Conservation (phyloP, 2,329 filamentous ascomycete genomes). For the Phoma sp. region DNA sequence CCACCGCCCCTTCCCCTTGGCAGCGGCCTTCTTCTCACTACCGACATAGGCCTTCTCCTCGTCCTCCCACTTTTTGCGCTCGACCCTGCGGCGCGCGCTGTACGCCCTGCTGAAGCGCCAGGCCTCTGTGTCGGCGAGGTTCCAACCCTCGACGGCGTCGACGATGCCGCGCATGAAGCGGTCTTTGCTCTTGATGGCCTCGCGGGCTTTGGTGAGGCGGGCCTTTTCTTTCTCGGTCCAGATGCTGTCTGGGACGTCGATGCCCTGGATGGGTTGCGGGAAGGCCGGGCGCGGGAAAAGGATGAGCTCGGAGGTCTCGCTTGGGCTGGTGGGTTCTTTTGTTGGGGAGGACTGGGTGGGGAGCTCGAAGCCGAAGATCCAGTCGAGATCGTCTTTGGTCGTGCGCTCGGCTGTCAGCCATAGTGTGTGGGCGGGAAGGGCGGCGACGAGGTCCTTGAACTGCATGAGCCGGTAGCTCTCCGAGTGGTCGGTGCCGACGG, state of each 20-base stretch:
- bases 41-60: conserved; percentile 70
- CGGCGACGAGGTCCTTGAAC: conserved; percentile 83
- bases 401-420: conserved; percentile 78
- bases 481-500: conserved; percentile 68
- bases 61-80: conserved; percentile 72
- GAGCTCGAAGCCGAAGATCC: conserved; percentile 86
- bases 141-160: conserved; percentile 58
- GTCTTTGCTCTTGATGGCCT: conserved; percentile 46
- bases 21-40: conserved; percentile 51
- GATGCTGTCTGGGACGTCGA: conserved; percentile 57
- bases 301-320: conserved; percentile 63
- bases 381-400: conserved; percentile 76
- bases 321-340: conserved; percentile 63
- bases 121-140: conserved; percentile 74
- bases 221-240: conserved; percentile 62
- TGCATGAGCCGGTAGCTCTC: conserved; percentile 70
- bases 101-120: conserved; percentile 78
- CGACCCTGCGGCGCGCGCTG: conserved; percentile 66
- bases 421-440: conserved; percentile 67
- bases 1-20: conserved; percentile 6
- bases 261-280: conserved; percentile 58
- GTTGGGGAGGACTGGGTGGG: conserved; percentile 63
- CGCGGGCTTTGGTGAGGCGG: conserved; percentile 61
- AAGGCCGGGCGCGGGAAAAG: conserved; percentile 52
- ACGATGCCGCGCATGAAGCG: conserved; percentile 37